Evolutionary conservation across 2,329 filamentous ascomycete species (phyloP).

Genomic region (Diplodia scrobiculata): DNA sequence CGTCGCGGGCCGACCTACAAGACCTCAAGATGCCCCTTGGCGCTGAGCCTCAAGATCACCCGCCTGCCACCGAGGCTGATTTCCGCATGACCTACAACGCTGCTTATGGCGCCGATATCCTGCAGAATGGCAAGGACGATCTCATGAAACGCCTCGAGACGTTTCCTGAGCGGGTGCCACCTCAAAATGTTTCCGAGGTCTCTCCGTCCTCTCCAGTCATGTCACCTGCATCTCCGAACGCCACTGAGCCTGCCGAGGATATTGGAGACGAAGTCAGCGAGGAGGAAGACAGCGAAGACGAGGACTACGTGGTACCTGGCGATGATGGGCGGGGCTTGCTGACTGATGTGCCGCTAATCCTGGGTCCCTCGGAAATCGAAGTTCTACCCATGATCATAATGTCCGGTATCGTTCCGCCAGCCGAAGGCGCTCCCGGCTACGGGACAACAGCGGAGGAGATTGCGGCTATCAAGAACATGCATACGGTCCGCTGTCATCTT

Average conservation of each 20-base stretch:
- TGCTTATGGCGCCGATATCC: constrained; percentile 52
- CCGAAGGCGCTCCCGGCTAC: constrained; percentile 65
- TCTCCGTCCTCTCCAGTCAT: constrained; percentile 36
- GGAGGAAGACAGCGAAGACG: constrained; percentile 71
- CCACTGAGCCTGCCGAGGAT: constrained; percentile 34
- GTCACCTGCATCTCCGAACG: constrained; percentile 40
- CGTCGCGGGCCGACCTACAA: constrained; percentile 1
- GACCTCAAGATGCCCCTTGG: constrained; percentile 34
- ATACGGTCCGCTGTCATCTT: constrained; percentile 86
- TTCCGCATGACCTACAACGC: constrained; percentile 55
- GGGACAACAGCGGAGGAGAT: constrained; percentile 53
- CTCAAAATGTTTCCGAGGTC: constrained; percentile 45
- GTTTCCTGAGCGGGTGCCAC: constrained; percentile 31
- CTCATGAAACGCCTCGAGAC: constrained; percentile 53
- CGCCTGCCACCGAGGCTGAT: constrained; percentile 48
- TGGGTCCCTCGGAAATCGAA: constrained; percentile 93
- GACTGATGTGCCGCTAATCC: constrained; percentile 90
- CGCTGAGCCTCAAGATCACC: constrained; percentile 30
- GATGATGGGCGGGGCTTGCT: constrained; percentile 80
- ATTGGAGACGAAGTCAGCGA: constrained; percentile 47
- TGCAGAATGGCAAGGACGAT: constrained; percentile 55
- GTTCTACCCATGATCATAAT: constrained; percentile 97
- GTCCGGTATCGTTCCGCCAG: constrained; percentile 84
- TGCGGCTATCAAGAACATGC: constrained; percentile 70
- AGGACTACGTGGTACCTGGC: constrained; percentile 69